phyloP scores from a whole-genome alignment of 352 stramenopile genomes.

The Phytophthora tubulina region DNA sequence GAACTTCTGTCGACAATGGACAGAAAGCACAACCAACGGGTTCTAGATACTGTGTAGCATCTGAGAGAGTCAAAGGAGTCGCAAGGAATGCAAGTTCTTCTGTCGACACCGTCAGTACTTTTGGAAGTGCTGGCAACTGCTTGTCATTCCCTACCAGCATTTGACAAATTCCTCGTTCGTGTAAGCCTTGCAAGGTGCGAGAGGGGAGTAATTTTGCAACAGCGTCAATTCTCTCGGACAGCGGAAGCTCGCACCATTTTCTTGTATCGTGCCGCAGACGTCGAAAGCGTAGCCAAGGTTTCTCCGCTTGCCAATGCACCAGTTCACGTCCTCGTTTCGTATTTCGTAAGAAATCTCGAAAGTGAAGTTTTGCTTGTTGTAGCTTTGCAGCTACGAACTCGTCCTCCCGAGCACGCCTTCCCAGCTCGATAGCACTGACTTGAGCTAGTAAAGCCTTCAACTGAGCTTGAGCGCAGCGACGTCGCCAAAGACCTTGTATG shows the following conservation, averaged over 20 bases:
- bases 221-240: slow-evolving; percentile 13
- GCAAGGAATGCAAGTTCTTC: slow-evolving; percentile 23
- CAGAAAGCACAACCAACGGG: slow-evolving; percentile 5
- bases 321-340: slow-evolving; percentile 31
- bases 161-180: slow-evolving; percentile 34
- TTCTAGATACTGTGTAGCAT: background rate
- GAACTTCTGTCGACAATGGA: slow-evolving; percentile 18
- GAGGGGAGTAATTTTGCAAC: slow-evolving; percentile 9
- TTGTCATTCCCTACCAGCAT: slow-evolving; percentile 26
- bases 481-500: slow-evolving; percentile 46
- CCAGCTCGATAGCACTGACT: slow-evolving; percentile 4
- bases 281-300: slow-evolving; percentile 39
- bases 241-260: slow-evolving; percentile 19
- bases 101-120: slow-evolving; percentile 14
- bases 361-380: background rate
- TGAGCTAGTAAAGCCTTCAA: slow-evolving; percentile 14
- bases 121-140: slow-evolving; percentile 15
- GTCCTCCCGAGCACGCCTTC: slow-evolving; percentile 35
- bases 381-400: slow-evolving; percentile 30
- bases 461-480: slow-evolving; percentile 23
- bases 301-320: slow-evolving; percentile 38
- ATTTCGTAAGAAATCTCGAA: slow-evolving; percentile 27
- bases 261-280: slow-evolving; percentile 17
- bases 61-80: background rate
- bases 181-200: slow-evolving; percentile 24